Conservation (phyloP, 352 stramenopile species). For the Halophytophthora batemanensis region DNA sequence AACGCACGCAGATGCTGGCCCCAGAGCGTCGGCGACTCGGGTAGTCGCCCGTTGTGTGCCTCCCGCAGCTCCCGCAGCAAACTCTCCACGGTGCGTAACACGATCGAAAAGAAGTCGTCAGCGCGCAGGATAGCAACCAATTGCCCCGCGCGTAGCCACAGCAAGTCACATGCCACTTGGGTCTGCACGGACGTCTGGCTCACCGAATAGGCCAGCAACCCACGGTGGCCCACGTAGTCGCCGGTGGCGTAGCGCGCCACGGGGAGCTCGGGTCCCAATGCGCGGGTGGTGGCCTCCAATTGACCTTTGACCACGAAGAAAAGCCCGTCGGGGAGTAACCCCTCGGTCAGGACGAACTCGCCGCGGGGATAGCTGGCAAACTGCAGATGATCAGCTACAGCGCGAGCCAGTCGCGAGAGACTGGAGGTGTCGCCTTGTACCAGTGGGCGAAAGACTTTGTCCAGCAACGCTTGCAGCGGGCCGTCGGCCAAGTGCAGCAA, state of each 20-base stretch:
- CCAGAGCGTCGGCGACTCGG: slow-evolving; percentile 11
- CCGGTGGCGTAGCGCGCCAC: slow-evolving; percentile 19
- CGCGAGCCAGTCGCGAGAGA: slow-evolving; percentile 6
- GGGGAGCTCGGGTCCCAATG: not conserved
- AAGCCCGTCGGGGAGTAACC: slow-evolving; percentile 37
- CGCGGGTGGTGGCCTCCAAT: slow-evolving; percentile 22
- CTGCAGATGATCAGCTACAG: slow-evolving; percentile 24
- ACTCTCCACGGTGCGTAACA: slow-evolving; percentile 9
- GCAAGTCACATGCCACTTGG: slow-evolving; percentile 47
- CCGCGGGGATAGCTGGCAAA: slow-evolving; percentile 53
- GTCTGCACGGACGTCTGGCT: slow-evolving; percentile 44
- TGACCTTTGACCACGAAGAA: slow-evolving; percentile 62
- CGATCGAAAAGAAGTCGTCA: slow-evolving; percentile 18
- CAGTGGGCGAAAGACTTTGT: slow-evolving; percentile 23
- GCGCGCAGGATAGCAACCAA: slow-evolving; percentile 10
- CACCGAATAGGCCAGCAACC: slow-evolving; percentile 37
- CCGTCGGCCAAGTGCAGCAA: slow-evolving; percentile 44
- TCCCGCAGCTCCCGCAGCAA: slow-evolving; percentile 11
- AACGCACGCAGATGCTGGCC: slow-evolving; percentile 10
- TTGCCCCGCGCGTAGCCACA: slow-evolving; percentile 33
- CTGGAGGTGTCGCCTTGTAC: slow-evolving; percentile 13
- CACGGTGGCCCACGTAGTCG: slow-evolving; percentile 50
- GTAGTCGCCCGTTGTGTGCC: slow-evolving; percentile 8
- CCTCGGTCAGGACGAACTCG: slow-evolving; percentile 45
- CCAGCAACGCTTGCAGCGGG: slow-evolving; percentile 32